A percentile compares a stretch with the other conserved stretches of the same genome.
Conservation (phyloP, 805 yeast species). For the Lipomyces japonicus region DNA sequence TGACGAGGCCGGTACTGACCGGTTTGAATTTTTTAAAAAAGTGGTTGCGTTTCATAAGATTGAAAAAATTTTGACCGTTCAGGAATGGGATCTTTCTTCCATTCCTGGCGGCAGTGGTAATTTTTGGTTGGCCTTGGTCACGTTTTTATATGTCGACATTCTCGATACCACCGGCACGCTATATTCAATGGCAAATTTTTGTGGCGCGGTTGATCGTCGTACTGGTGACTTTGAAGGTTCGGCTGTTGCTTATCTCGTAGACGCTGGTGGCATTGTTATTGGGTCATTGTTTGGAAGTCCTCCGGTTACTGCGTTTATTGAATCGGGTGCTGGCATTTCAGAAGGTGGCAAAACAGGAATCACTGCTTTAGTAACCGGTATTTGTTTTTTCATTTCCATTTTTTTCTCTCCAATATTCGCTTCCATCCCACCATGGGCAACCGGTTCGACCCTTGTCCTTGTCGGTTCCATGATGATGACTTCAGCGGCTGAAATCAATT, state of each 20-base stretch:
- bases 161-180: conserved; percentile 30
- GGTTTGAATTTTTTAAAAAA: conserved; percentile 28
- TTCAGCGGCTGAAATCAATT: conserved; percentile 26
- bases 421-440: conserved; percentile 31
- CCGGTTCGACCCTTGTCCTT: conserved; percentile 28
- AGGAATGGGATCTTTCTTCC: conserved; percentile 24
- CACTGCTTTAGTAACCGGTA: conserved; percentile 26
- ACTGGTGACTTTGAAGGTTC: conserved; percentile 31
- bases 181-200: conserved; percentile 29
- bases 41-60: conserved; percentile 29
- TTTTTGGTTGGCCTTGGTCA: conserved; percentile 29
- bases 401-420: conserved; percentile 31
- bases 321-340: conserved; percentile 31
- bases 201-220: conserved; percentile 23
- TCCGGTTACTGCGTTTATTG: conserved; percentile 31
- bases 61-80: conserved; percentile 23
- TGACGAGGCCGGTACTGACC: conserved; percentile 17
- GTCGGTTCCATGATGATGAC: conserved; percentile 31
- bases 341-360: conserved; percentile 30
- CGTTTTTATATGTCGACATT: conserved; percentile 30
- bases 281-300: conserved; percentile 29
- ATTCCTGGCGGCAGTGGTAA: conserved; percentile 26
- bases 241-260: conserved; percentile 29
- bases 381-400: conserved; percentile 29
- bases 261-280: conserved; percentile 25